These are phyloP conservation scores for Suillus alpinus DNA, from an alignment of 768 basidiomycete genomes.

Conservation along the genomic window DNA sequence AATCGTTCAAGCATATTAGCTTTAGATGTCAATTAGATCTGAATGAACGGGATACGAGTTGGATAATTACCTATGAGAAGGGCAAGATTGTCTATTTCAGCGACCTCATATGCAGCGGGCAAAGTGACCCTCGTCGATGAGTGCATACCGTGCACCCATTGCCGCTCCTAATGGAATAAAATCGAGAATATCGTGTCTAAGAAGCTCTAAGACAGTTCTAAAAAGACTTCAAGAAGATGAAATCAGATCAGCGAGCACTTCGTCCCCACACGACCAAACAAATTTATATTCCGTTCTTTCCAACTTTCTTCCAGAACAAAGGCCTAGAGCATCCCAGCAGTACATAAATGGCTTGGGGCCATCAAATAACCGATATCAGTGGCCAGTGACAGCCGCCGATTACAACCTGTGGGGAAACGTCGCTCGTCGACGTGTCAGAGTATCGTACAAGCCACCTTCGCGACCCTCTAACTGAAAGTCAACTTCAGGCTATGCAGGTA, in stretches of 20 bases:
- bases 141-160: slow-evolving; percentile 78
- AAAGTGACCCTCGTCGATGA: slow-evolving; percentile 73
- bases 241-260: neutral
- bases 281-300: neutral
- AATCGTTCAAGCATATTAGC: slow-evolving; percentile 96
- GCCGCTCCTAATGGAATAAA: slow-evolving; percentile 27
- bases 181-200: neutral
- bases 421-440: no score
- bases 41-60: slow-evolving; percentile 17
- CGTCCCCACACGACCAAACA: neutral
- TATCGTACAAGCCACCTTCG: no score
- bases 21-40: slow-evolving; percentile 33
- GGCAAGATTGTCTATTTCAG: slow-evolving; percentile 78
- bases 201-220: neutral
- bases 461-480: neutral
- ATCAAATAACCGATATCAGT: no score
- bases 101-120: slow-evolving; percentile 81
- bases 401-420: no score
- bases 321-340: no score
- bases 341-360: no score
- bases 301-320: neutral
- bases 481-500: slow-evolving; percentile 61
- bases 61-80: slow-evolving; percentile 74
- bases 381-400: no score
- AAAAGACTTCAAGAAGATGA: neutral